Base-by-base conservation (phyloP, 768 basidiomycete species). In the Amanita jacksonii region DNA sequence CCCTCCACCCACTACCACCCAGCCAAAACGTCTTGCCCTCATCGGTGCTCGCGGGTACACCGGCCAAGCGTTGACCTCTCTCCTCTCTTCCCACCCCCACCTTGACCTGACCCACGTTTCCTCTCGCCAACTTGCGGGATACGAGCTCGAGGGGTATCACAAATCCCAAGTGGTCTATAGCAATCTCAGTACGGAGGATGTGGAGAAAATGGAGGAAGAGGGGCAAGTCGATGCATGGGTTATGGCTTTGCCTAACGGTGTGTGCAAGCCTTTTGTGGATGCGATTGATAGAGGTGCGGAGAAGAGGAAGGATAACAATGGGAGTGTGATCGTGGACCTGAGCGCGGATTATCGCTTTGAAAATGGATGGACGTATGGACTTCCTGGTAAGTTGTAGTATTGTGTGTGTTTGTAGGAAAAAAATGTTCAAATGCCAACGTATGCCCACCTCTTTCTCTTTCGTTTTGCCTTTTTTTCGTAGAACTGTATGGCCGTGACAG, bases 221-320 rank as follows among this genome's bases (percentile, higher is more conserved):
- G 82, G 85, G 7, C 85, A 85, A 56, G 90, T 99, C 13, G 94
- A 99, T 57, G 94, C 91, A 7, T 99, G 96, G 94, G 79, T 98
- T 42, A 93, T 97, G 87, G 96, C 96, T 2, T 74, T 99, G 38
- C 96, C 96, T n/a, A 99, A 98, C 52, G 96, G 96, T 15, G 76
- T 90, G 18, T 85, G 87, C 67, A 92, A 93, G 63, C 93, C 93
- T 0, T 99, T 94, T 58, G 91, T 99, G 25, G 91, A 93, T 55
- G 94, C 94, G 12, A 66, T 99, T 38, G 91, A 96, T 55, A 73
- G 77, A 28, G 89, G 82, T 4, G 69, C 81, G 10, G 64, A 67
- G 49, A 74, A 70, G 54, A 76, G 79, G 50, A 64, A 59, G 8
- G 67, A 63, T 40, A 68, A 62, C 13, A 65, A 69, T 47, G 68